Evolutionary conservation across 2,329 filamentous ascomycete species (phyloP).

Genomic region (Knoxdaviesia proteae): DNA sequence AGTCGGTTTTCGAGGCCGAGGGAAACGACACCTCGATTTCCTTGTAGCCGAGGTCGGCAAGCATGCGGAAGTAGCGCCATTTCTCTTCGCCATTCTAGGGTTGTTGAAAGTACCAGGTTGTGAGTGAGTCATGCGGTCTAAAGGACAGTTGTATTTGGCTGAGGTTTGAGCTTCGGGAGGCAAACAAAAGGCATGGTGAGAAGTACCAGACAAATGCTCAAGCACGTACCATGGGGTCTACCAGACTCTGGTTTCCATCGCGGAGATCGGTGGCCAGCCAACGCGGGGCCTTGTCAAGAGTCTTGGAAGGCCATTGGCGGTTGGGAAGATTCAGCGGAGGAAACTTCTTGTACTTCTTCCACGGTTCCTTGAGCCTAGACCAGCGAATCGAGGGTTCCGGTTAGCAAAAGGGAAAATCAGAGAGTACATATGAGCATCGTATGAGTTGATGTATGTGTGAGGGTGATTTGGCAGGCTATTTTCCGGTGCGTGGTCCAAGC

Average conservation of each 20-base stretch:
- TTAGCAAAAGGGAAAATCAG: neutral
- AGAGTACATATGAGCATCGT: neutral
- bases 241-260: conserved; percentile 85
- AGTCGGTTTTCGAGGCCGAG: conserved; percentile 85
- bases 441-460: neutral
- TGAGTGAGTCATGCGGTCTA: conserved; percentile 2
- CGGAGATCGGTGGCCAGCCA: conserved; percentile 80
- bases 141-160: neutral
- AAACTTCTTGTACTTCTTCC: conserved; percentile 56
- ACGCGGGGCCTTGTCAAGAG: conserved; percentile 63
- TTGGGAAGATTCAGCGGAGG: conserved; percentile 36
- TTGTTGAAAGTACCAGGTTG: neutral
- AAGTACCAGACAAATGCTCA: neutral
- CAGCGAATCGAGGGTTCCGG: neutral
- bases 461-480: neutral
- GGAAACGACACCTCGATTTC: conserved; percentile 96
- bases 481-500: too few species aligned
- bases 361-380: conserved; percentile 51
- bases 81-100: conserved; percentile 78
- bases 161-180: neutral
- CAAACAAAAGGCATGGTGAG: neutral
- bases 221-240: conserved; percentile 69
- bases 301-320: conserved; percentile 68
- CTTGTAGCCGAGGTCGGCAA: conserved; percentile 82
- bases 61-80: conserved; percentile 87